Percentiles rank a stretch among this genome's conserved stretches.
Evolutionary conservation across 225 moss, liverwort and hornwort species (phyloP).

Genomic region (Sphagnum contortum): DNA sequence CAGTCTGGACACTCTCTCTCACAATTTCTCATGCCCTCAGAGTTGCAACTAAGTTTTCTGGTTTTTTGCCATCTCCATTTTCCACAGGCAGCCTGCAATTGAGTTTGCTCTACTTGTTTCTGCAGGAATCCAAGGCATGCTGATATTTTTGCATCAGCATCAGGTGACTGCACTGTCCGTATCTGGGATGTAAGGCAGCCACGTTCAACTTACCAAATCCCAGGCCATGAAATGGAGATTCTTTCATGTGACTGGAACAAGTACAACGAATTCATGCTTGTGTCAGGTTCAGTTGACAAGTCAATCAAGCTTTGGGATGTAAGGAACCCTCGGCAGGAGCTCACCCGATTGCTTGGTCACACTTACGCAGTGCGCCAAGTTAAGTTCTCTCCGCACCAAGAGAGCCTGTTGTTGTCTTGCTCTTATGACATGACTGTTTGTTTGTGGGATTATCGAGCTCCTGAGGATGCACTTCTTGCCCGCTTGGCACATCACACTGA

Average conservation of each 20-base stretch:
- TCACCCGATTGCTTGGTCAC: constrained; percentile 69
- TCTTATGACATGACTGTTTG: constrained; percentile 97
- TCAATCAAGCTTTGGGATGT: constrained; percentile 95
- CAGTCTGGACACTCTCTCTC: not conserved
- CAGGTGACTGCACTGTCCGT: constrained; percentile 83
- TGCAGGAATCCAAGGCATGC: constrained; percentile 89
- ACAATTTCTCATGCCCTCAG: not conserved
- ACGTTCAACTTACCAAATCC: constrained; percentile 61
- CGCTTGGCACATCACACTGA: constrained; percentile 90
- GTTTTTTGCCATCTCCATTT: too few relatives aligned
- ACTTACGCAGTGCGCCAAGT: constrained; percentile 79
- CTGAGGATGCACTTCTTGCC: constrained; percentile 83
- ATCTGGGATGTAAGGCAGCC: constrained; percentile 90
- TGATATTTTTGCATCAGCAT: constrained; percentile 91
- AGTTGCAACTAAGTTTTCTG: too few relatives aligned
- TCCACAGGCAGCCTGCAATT: not conserved
- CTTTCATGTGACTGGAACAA: constrained; percentile 98
- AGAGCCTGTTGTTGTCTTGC: constrained; percentile 74
- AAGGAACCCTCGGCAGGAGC: constrained; percentile 73
- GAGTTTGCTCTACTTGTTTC: not conserved
- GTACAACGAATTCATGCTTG: constrained; percentile 74
- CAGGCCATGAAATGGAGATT: constrained; percentile 88
- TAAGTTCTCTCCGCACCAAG: constrained; percentile 86
- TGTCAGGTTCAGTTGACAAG: constrained; percentile 90
- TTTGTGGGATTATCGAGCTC: constrained; percentile 82